Evolutionary conservation across 768 basidiomycete species (phyloP), one percentile per base, ranked within the genome.

Genomic region (Mycena galericulata): DNA sequence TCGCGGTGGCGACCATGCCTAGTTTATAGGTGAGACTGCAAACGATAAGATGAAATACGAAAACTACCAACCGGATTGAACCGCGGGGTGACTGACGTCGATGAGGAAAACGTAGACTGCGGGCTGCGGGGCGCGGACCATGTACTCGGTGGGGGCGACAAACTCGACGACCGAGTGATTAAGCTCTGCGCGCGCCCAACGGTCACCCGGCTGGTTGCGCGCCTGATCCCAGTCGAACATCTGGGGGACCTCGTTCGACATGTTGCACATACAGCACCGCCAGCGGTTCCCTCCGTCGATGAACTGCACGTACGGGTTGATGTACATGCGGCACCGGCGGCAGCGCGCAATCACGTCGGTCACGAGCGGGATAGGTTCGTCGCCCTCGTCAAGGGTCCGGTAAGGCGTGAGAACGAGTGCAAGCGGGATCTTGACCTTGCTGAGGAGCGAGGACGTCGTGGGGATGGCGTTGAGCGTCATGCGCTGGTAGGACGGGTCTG

Each of bases 1-100:
- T 98, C 22, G 98, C 98, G 66, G 97, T 98, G 17, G 98, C 98
- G 53, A 99, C 95, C 97, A 99, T 99, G 49, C 97, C 96, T 93
- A 67, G 45, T 47, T 12, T 22, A 43, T 24, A 60, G n/a, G 29
- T 56, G 40, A 53, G 26, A 55, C 32, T 8, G 50, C 36, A 45
- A 9, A 12, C 22, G 17, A 1, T n/a, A 1, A n/a, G 49, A 60
- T 17, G 49, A 29, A 59, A 32, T 9, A 34, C 27, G 38, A 20
- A 53, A 62, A 27, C 18, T 20, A 73, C 86, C 66, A 70, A 93
- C 93, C 94, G 47, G 94, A 94, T 81, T 96, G 93, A 47, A 99
- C 88, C 32, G 97, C 97, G 41, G 90, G 79, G 75, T 97, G 94
- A 76, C 95, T 95, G 72, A 99, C 96, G 76, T 99, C 98, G 80